Conservation (phyloP, 805 yeast species). For the Martiniozyma abietophila region DNA sequence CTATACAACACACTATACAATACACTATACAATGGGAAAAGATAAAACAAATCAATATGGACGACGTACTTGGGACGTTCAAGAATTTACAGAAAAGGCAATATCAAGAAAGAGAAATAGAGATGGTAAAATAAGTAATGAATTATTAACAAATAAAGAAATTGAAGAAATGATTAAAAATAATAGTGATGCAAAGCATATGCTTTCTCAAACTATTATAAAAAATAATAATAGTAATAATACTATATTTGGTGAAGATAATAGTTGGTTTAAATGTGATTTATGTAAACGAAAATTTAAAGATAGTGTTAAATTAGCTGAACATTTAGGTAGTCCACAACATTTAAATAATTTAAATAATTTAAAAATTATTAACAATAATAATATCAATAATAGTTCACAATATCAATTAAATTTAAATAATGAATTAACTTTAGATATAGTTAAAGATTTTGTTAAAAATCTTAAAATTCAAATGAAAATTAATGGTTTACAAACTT, state of each 20-base stretch:
- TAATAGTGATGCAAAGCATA: too few relatives aligned
- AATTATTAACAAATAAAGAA: too few relatives aligned
- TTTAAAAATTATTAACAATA: constrained; percentile 6
- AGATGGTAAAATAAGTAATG: constrained; percentile 15
- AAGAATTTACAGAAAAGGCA: constrained; percentile 48
- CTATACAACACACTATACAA: not conserved
- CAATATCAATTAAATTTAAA: constrained; percentile 13
- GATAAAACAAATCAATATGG: constrained; percentile 32
- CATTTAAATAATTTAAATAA: constrained; percentile 42
- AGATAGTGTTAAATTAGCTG: constrained; percentile 72
- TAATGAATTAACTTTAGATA: constrained; percentile 37
- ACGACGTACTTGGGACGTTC: constrained; percentile 64
- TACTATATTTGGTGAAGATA: constrained; percentile 19
- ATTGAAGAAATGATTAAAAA: too few relatives aligned
- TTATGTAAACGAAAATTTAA: constrained; percentile 71
- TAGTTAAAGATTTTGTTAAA: constrained; percentile 29
- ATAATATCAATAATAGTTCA: not conserved
- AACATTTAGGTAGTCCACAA: constrained; percentile 71
- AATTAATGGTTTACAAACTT: too few relatives aligned
- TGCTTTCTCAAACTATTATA: constrained; percentile 3
- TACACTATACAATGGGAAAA: constrained; percentile 1
- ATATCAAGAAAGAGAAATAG: constrained; percentile 16
- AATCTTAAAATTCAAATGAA: constrained; percentile 4
- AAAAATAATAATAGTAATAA: too few relatives aligned
- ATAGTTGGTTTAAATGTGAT: constrained; percentile 82